Evolutionary conservation across 2,329 filamentous ascomycete species (phyloP).

Genomic region (Teratosphaeria nubilosa): DNA sequence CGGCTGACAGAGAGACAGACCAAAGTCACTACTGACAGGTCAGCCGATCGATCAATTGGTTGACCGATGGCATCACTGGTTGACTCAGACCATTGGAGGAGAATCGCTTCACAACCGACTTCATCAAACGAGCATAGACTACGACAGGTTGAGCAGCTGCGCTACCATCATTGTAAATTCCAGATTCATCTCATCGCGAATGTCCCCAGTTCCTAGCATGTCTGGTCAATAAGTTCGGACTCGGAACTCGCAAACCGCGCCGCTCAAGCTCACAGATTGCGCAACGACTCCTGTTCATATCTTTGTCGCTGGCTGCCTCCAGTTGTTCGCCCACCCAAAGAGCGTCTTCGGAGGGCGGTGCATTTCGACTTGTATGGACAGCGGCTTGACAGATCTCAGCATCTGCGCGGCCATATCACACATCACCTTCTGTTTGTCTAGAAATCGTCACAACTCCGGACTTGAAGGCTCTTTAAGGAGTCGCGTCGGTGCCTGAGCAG

Average conservation of each 20-base stretch:
- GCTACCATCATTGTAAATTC: background rate
- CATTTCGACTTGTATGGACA: background rate
- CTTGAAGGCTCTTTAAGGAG: background rate
- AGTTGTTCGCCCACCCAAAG: background rate
- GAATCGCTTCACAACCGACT: background rate
- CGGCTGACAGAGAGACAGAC: no score
- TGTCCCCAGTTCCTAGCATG: background rate
- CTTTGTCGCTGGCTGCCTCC: background rate
- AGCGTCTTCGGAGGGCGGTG: background rate
- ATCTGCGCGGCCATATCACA: background rate
- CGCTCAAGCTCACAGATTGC: background rate
- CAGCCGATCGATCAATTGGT: no score
- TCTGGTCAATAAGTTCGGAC: background rate
- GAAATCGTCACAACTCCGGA: background rate
- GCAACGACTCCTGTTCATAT: background rate
- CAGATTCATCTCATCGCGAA: background rate
- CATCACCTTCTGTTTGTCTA: no score
- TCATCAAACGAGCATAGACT: background rate
- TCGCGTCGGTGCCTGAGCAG: background rate
- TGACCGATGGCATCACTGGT: no score
- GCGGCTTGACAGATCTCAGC: background rate
- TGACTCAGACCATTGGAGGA: background rate
- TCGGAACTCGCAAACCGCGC: background rate
- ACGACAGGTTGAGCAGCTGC: background rate
- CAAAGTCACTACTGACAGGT: no score